These are phyloP conservation scores for Paramecium pentaurelia DNA, from an alignment of 73 alveolate genomes.

Conservation along the genomic window DNA sequence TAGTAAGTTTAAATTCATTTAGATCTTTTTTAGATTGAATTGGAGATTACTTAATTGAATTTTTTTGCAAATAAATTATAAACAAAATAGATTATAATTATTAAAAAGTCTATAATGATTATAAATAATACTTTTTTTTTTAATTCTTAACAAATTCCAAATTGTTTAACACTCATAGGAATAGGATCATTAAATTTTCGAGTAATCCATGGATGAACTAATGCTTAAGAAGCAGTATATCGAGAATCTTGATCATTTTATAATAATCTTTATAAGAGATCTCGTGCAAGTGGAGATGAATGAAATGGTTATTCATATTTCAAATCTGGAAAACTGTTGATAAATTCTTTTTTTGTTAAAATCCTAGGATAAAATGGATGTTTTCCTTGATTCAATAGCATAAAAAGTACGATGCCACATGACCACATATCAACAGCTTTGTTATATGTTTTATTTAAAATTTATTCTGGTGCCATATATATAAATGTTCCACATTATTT, in stretches of 20 bases:
- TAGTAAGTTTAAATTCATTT: not conserved
- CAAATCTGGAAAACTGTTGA: not conserved
- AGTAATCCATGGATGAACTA: constrained; percentile 58
- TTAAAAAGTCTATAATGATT: not conserved
- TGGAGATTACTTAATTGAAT: not conserved
- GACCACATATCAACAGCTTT: constrained; percentile 56
- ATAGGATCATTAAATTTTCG: constrained; percentile 44
- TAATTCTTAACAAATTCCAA: not conserved
- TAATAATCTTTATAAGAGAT: constrained; percentile 41
- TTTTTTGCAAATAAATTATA: not conserved
- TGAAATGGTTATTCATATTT: not conserved
- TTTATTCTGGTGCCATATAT: constrained; percentile 58
- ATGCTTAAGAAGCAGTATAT: constrained; percentile 29
- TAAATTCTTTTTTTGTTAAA: not conserved
- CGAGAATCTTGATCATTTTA: constrained; percentile 3
- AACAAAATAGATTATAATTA: not conserved
- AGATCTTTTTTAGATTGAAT: not conserved
- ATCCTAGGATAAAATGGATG: constrained; percentile 52
- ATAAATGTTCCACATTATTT: constrained; percentile 55
- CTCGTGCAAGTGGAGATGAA: constrained; percentile 10
- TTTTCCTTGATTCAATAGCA: constrained; percentile 48
- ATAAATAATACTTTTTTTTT: not conserved
- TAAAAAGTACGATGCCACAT: constrained; percentile 45
- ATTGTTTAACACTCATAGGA: constrained; percentile 42
- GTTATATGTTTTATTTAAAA: constrained; percentile 26